These are phyloP conservation scores for Immersiporthe knoxdaviesiana DNA, from an alignment of 2,329 filamentous ascomycete genomes.

Conservation along the genomic window DNA sequence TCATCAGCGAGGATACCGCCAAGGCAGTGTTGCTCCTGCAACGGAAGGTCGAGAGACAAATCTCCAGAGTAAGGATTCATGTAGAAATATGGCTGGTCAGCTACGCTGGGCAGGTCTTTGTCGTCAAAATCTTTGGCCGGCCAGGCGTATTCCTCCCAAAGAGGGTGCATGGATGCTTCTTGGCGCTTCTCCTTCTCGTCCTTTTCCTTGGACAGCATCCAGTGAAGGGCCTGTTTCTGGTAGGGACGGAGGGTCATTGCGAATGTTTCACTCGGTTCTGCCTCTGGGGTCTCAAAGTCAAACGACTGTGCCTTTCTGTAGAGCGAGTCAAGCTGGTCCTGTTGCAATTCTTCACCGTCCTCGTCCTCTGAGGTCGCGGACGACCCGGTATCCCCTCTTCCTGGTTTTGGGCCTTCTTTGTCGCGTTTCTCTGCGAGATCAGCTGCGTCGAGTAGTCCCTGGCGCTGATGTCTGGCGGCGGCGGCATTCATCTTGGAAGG, in stretches of 20 bases:
- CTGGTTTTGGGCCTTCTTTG: conserved; percentile 46
- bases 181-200: conserved; percentile 69
- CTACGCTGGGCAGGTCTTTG: conserved; percentile 67
- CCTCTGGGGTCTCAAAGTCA: conserved; percentile 88
- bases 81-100: conserved; percentile 77
- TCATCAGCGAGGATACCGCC: conserved; percentile 94
- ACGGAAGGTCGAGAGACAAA: conserved; percentile 86
- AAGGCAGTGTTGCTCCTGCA: conserved; percentile 91
- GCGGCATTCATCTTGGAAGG: conserved; percentile 75
- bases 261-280: conserved; percentile 82
- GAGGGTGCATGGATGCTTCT: conserved; percentile 86
- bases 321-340: conserved; percentile 90
- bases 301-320: conserved; percentile 98
- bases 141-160: conserved; percentile 97
- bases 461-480: conserved; percentile 77
- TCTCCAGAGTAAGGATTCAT: conserved; percentile 98
- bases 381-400: conserved; percentile 45
- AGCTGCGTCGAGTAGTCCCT: conserved; percentile 82
- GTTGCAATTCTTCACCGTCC: conserved; percentile 88
- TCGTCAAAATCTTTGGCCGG: conserved; percentile 87
- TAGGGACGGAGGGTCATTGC: conserved; percentile 84
- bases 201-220: conserved; percentile 95
- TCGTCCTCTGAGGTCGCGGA: conserved; percentile 66
- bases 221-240: conserved; percentile 91
- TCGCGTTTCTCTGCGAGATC: conserved; percentile 82